Conservation (phyloP, 257 asterid genomes). For the Solanum gracilifrons region DNA sequence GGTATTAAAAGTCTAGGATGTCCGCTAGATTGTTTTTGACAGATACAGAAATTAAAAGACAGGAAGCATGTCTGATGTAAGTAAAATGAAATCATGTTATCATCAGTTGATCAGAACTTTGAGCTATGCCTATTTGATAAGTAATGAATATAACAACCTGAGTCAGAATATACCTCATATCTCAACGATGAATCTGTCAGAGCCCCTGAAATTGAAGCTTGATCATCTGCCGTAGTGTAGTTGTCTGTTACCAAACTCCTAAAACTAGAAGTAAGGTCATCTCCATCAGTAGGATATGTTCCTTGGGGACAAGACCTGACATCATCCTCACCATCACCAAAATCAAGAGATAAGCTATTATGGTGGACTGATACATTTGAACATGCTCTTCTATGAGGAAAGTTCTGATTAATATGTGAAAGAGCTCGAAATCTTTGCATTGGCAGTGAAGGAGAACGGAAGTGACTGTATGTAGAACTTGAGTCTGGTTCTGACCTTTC, state of each 20-base stretch:
- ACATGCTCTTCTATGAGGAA: constrained; percentile 33
- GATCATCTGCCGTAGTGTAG: constrained; percentile 7
- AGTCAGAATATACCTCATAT: constrained; percentile 34
- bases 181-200: constrained; percentile 16
- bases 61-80: background rate
- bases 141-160: background rate
- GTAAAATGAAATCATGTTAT: background rate
- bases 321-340: constrained; percentile 12
- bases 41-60: background rate
- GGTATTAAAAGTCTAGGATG: background rate
- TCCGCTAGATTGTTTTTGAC: background rate
- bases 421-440: constrained; percentile 62
- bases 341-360: constrained; percentile 6
- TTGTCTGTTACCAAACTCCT: constrained; percentile 23
- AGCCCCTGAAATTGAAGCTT: constrained; percentile 28
- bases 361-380: constrained; percentile 18
- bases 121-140: background rate
- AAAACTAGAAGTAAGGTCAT: constrained; percentile 24
- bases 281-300: constrained; percentile 7
- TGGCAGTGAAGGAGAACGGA: constrained; percentile 51
- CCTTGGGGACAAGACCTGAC: constrained; percentile 1
- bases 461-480: constrained; percentile 19
- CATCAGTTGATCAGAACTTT: background rate
- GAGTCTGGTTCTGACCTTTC: constrained; percentile 54
- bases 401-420: constrained; percentile 41